Conservation (phyloP, 805 yeast species). For the Teunomyces panamensis region DNA sequence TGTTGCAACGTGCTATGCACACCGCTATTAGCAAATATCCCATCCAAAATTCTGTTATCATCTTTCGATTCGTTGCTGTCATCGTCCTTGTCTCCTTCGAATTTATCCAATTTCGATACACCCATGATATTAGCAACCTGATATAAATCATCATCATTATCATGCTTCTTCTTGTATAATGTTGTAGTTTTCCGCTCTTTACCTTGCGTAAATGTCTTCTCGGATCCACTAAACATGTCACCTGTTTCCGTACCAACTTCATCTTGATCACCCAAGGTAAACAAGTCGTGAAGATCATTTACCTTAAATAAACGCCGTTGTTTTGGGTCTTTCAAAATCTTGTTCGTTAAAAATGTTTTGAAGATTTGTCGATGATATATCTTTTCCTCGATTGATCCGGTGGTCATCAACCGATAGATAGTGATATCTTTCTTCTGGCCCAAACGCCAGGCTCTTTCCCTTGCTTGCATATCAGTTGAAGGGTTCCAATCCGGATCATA, state of each 20-base stretch:
- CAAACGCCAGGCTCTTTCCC: conserved; percentile 95
- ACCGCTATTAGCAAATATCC: conserved; percentile 66
- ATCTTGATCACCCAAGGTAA: conserved; percentile 74
- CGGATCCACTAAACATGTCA: conserved; percentile 53
- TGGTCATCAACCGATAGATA: conserved; percentile 86
- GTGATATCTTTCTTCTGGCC: conserved; percentile 93
- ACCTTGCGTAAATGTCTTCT: conserved; percentile 31
- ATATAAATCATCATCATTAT: conserved; percentile 62
- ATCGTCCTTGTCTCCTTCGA: conserved; percentile 49
- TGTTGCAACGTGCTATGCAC: conserved; percentile 76
- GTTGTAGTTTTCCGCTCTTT: conserved; percentile 32
- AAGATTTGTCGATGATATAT: conserved; percentile 95
- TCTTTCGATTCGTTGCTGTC: conserved; percentile 17
- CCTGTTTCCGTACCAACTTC: conserved; percentile 69
- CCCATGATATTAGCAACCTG: conserved; percentile 66
- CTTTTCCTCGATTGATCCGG: conserved; percentile 95
- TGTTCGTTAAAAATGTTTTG: conserved; percentile 90
- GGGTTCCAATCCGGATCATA: conserved; percentile 99
- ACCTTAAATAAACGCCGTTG: conserved; percentile 90
- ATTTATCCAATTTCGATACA: conserved; percentile 68
- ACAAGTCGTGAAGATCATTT: conserved; percentile 87
- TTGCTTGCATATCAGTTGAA: conserved; percentile 92
- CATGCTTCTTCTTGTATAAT: conserved; percentile 27
- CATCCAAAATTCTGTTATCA: conserved; percentile 70
- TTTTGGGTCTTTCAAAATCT: conserved; percentile 91